These are phyloP conservation scores for Leucosporidium yakuticum DNA, from an alignment of 768 basidiomycete genomes.

Conservation along the genomic window DNA sequence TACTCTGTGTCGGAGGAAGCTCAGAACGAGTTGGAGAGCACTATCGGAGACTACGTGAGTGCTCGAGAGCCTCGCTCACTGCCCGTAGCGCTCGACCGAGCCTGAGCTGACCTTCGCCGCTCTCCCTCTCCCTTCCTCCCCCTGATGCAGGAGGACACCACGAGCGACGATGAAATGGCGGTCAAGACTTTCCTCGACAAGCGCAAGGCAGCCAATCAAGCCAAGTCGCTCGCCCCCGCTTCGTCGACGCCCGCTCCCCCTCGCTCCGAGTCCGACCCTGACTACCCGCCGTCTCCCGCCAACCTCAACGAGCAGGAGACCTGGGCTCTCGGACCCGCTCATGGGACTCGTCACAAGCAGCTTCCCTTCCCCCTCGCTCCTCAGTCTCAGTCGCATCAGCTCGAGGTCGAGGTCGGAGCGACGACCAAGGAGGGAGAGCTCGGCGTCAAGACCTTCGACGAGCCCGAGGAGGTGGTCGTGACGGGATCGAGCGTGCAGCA, in stretches of 20 bases:
- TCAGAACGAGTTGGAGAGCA: background rate
- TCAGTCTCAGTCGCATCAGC: constrained; percentile 54
- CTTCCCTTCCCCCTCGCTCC: too few species aligned
- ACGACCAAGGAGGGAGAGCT: constrained; percentile 88
- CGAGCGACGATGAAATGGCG: background rate
- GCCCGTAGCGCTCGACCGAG: background rate
- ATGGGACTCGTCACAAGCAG: too few species aligned
- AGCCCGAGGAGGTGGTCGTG: constrained; percentile 92
- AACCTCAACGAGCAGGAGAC: background rate
- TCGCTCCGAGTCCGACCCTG: background rate
- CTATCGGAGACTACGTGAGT: background rate
- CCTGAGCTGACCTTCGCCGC: background rate
- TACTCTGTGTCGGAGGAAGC: background rate
- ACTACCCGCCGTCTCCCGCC: background rate
- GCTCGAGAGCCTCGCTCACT: rapidly evolving
- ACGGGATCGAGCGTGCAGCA: constrained; percentile 55
- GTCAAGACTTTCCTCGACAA: background rate
- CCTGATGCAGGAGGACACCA: background rate
- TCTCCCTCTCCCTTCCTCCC: too few species aligned
- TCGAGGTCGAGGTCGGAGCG: constrained; percentile 97
- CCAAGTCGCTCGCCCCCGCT: background rate
- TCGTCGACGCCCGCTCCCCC: background rate
- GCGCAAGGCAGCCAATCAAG: too few species aligned
- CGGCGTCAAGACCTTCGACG: constrained; percentile 96
- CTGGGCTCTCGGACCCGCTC: too few species aligned